Conservation (phyloP, 768 basidiomycete species). For the Pleurotus giganteus region DNA sequence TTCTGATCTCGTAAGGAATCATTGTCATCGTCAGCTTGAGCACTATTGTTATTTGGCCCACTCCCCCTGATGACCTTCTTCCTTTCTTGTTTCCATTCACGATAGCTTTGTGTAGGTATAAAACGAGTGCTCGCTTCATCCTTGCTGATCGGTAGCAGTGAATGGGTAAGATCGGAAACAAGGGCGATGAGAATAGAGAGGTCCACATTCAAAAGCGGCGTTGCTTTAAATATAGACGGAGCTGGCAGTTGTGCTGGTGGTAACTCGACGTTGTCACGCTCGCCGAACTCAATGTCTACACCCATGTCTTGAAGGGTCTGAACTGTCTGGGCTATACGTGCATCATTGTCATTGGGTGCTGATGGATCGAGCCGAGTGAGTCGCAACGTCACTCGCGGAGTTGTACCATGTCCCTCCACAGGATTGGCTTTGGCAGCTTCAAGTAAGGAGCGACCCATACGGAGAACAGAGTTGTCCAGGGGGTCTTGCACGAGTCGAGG, state of each 20-base stretch:
- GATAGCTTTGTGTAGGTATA: constrained; percentile 52
- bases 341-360: constrained; percentile 33
- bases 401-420: constrained; percentile 32
- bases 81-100: constrained; percentile 52
- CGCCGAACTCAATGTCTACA: constrained; percentile 66
- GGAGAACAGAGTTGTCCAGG: constrained; percentile 72
- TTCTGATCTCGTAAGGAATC: constrained; percentile 37
- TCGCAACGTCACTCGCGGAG: constrained; percentile 56
- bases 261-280: constrained; percentile 31
- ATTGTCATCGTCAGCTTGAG: constrained; percentile 19
- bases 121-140: constrained; percentile 66
- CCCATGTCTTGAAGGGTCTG: constrained; percentile 56
- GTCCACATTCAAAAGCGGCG: constrained; percentile 71
- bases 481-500: constrained; percentile 46
- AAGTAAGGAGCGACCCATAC: constrained; percentile 67
- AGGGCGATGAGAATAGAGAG: constrained; percentile 83
- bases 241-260: constrained; percentile 12
- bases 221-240: constrained; percentile 39
- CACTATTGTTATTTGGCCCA: constrained; percentile 8
- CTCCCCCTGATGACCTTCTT: constrained; percentile 1
- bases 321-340: constrained; percentile 63
- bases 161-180: constrained; percentile 79
- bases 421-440: constrained; percentile 61
- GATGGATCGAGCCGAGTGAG: constrained; percentile 66
- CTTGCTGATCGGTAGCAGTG: constrained; percentile 52